Conservation (phyloP, 768 basidiomycete species). For the Cubamyces lactineus region DNA sequence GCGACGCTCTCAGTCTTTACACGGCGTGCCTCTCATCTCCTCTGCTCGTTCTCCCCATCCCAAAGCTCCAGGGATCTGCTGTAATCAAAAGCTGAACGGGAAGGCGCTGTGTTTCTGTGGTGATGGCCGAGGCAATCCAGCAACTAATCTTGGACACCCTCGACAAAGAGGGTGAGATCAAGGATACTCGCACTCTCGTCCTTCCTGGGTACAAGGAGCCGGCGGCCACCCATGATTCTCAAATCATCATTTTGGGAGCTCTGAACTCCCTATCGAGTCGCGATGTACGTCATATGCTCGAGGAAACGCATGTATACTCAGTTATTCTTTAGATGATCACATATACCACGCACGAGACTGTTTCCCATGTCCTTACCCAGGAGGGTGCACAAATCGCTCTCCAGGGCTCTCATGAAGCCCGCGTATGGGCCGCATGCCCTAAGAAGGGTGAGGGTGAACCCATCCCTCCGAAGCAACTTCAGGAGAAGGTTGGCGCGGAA, state of each 20-base stretch:
- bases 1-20: background rate
- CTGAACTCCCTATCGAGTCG: constrained; percentile 88
- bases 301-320: constrained; percentile 1
- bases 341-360: constrained; percentile 77
- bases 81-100: background rate
- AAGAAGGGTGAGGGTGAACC: constrained; percentile 69
- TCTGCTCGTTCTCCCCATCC: background rate
- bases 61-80: background rate
- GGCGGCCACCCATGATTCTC: constrained; percentile 72
- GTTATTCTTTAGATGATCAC: constrained; percentile 68
- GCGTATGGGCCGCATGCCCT: constrained; percentile 88
- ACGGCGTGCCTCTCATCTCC: background rate
- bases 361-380: constrained; percentile 71
- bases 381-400: constrained; percentile 82
- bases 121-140: constrained; percentile 80
- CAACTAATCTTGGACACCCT: constrained; percentile 78
- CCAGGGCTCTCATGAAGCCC: constrained; percentile 92
- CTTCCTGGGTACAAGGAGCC: constrained; percentile 64
- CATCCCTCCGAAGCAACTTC: constrained; percentile 67
- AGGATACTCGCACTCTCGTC: constrained; percentile 69
- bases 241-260: constrained; percentile 84
- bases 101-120: background rate
- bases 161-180: constrained; percentile 54
- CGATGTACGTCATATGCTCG: constrained; percentile 56
- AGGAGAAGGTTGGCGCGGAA: constrained; percentile 81